phyloP scores from a whole-genome alignment of 2,329 filamentous ascomycete species.

The Colletotrichum sp. region DNA sequence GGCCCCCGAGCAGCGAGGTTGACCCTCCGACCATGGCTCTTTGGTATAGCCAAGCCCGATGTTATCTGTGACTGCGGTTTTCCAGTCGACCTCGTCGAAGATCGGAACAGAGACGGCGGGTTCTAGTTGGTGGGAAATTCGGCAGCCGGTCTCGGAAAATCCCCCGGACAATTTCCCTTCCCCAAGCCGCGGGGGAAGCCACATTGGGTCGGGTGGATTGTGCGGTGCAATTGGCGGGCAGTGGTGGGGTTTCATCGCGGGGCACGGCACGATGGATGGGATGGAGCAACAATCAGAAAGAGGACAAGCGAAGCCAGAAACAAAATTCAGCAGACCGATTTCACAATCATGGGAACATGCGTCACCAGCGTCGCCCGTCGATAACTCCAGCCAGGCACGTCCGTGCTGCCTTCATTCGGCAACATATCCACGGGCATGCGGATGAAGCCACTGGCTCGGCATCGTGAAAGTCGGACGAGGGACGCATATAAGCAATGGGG shows the following conservation, averaged over 20 bases:
- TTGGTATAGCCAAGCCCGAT: not conserved
- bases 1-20: not conserved
- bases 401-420: not conserved
- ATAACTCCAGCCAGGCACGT: not conserved
- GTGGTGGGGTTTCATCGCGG: conserved; percentile 24
- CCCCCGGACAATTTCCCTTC: conserved; percentile 15
- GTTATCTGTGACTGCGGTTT: conserved; percentile 4
- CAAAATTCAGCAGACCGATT: not conserved
- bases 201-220: conserved; percentile 1
- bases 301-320: not conserved
- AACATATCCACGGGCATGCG: not conserved
- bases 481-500: not conserved
- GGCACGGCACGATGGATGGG: conserved; percentile 20
- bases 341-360: not conserved
- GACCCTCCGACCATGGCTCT: not conserved
- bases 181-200: conserved; percentile 6
- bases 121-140: conserved; percentile 42
- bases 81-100: not conserved
- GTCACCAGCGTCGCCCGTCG: not conserved
- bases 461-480: not conserved
- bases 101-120: not conserved
- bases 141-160: conserved; percentile 28
- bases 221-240: conserved; percentile 15
- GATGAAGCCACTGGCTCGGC: not conserved
- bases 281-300: not conserved